Base-by-base conservation (phyloP, 768 basidiomycete species). In the Rhizopogon salebrosus region DNA sequence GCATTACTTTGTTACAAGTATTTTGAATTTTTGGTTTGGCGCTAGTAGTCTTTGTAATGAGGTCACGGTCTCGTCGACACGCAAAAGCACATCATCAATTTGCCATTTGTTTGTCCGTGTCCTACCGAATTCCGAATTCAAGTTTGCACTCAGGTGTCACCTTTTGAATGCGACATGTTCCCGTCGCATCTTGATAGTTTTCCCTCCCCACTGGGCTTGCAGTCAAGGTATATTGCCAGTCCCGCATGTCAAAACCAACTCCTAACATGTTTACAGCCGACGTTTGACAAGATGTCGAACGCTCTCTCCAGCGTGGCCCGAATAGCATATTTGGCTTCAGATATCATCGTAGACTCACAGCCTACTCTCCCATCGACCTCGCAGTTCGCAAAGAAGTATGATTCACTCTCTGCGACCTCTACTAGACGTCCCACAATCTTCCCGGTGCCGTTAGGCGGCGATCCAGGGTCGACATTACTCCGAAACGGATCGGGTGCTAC, bases 251-350 rank as follows among this genome's bases (percentile, higher is more conserved):
- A 14, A 3, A 53, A 13, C 46, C 49, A 49, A 50, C 11, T 13
- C 9, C 52, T 64, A 41, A 62, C 37, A 34, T 0, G 39, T 16
- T 29, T 34, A 10, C 29, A 31, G 48, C 24, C 22, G 34, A 53
- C 29, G 22, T 16, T 26, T 22, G 29, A 16, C 45, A 49, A 45
- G 22, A 68, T 68, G 67, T 56, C 73, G 1, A 58, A 50, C 7
- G 54, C 71, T 0, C 51, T 70, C 41, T 51, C 62, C 11, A 60
- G 77, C 5, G 84, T 87, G 51, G 79, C 85, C 37, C 83, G 88
- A 31, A 76, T 91, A 55, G 86, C 84, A n/a, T 84, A 78, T 65
- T 69, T 88, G 27, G 75, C 83, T 26, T 87, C 89, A 7, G 87
- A 88, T 59, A 69, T 79, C 41, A 60, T 90, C 14, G 69, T 92